phyloP scores from a whole-genome alignment of 2,329 filamentous ascomycete species.

The Botryotinia convoluta region DNA sequence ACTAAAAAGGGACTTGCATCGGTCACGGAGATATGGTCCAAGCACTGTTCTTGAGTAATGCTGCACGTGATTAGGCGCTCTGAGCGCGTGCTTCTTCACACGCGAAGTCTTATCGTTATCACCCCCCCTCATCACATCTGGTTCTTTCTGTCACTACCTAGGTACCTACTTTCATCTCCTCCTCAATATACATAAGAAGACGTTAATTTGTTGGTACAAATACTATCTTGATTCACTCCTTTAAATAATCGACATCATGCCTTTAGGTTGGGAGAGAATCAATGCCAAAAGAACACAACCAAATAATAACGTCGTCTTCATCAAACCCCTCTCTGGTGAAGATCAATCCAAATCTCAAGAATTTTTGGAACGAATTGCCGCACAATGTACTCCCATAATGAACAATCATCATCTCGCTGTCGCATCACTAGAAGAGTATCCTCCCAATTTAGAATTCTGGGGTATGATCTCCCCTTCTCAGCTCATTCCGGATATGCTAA shows the following conservation, averaged over 20 bases:
- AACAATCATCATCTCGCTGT: conserved; percentile 61
- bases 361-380: conserved; percentile 74
- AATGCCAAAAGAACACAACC: conserved; percentile 74
- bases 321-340: conserved; percentile 70
- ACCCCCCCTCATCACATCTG: not conserved
- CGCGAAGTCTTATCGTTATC: conserved; percentile 6
- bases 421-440: conserved; percentile 75
- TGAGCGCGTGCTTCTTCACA: not conserved
- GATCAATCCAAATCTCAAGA: conserved; percentile 63
- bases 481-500: not conserved
- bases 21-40: not conserved
- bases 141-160: not conserved
- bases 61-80: not conserved
- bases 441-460: conserved; percentile 76
- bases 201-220: not conserved
- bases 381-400: conserved; percentile 75
- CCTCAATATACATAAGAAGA: not conserved
- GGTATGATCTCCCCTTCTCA: conserved; percentile 24
- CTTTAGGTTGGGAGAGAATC: conserved; percentile 72
- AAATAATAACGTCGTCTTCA: conserved; percentile 78
- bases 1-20: not conserved
- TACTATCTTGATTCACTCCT: not conserved
- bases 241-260: conserved; percentile 51
- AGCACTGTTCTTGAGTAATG: not conserved
- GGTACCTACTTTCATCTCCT: not conserved